Percentiles rank a stretch among this genome's conserved stretches.
Conservation (phyloP, 2,329 filamentous ascomycete genomes). For the Aquanectria penicillioides region DNA sequence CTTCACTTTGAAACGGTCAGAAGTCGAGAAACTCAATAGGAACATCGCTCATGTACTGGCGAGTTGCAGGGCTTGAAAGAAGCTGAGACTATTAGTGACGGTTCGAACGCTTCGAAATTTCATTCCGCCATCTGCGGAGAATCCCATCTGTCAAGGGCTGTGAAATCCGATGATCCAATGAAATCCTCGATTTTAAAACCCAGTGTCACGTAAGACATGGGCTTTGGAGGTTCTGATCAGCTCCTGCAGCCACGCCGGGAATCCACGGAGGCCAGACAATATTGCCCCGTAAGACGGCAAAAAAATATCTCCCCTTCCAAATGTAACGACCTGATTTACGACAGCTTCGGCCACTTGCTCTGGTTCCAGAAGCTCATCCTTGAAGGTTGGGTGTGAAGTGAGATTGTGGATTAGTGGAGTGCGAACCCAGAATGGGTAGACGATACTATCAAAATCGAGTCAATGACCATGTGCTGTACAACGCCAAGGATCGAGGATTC, state of each 20-base stretch:
- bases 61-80: too few species aligned
- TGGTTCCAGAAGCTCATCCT: slow-evolving; percentile 18
- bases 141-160: too few species aligned
- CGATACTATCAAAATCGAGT: slow-evolving; percentile 43
- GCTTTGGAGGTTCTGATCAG: slow-evolving; percentile 16
- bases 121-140: too few species aligned
- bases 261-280: slow-evolving; percentile 15
- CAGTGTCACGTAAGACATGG: slow-evolving; percentile 3
- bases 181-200: too few species aligned
- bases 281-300: slow-evolving; percentile 43
- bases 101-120: too few species aligned
- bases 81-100: too few species aligned
- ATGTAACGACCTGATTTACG: slow-evolving; percentile 52
- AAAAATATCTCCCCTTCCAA: slow-evolving; percentile 53
- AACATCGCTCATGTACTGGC: too few species aligned
- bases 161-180: too few species aligned
- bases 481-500: neutral
- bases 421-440: slow-evolving; percentile 57
- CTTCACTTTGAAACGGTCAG: too few species aligned
- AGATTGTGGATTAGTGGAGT: slow-evolving; percentile 32
- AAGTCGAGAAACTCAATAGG: too few species aligned
- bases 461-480: too few species aligned
- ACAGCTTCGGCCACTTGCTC: slow-evolving; percentile 52
- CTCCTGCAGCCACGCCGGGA: slow-evolving; percentile 32
- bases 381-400: slow-evolving; percentile 33